Evolutionary conservation across 495 filamentous ascomycete genomes (phyloP), one percentile per base, ranked within the genome.

Genomic region (Pyrenula aspistea): DNA sequence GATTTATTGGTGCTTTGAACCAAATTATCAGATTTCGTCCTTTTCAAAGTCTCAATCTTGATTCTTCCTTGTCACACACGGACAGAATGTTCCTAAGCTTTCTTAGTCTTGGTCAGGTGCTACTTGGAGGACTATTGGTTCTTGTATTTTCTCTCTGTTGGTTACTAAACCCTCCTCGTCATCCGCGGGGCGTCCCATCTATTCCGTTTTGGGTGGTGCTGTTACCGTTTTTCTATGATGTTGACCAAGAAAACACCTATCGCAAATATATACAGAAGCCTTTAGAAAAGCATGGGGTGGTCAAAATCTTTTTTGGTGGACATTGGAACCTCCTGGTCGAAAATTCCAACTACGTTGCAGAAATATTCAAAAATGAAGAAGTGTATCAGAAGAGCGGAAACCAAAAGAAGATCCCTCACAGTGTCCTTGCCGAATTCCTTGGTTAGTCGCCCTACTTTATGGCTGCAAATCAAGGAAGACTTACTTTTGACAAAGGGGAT

Each of bases 351-450:
- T 73, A 68, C 53, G 56, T 79, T 11, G 63, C 64, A 3, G 66
- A 75, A 49, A 68, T 79, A 49, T 73, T 79, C 57, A 70, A 70
- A n/a, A 65, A 77, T 24, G 73, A 78, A 49, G 62, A 72, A 22
- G 25, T 73, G 0, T 77, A 69, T 50, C 58, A 63, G 0, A 78
- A 78, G 60, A 65, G 64, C 11, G 74, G 75, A 0, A 76, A 71
- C 53, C 70, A 78, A 53, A 67, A 71, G 36, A 78, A 78, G 67
- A 73, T 75, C 2, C 74, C 73, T 0, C 63, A 71, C 54, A 67
- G 68, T 24, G 65, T 75, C 0, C 62, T 77, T 21, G 73, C 73
- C 1, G 58, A 62, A 22, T 65, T 73, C 25, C 56, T 66, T 0
- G 65, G 62, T 31, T 54, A 15, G 55, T 15, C 48, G 12, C 20